A percentile compares a stretch with the other conserved stretches of the same genome.
Evolutionary conservation across 345 rosid species (phyloP).

Genomic region (Rhodamnia rubescens): DNA sequence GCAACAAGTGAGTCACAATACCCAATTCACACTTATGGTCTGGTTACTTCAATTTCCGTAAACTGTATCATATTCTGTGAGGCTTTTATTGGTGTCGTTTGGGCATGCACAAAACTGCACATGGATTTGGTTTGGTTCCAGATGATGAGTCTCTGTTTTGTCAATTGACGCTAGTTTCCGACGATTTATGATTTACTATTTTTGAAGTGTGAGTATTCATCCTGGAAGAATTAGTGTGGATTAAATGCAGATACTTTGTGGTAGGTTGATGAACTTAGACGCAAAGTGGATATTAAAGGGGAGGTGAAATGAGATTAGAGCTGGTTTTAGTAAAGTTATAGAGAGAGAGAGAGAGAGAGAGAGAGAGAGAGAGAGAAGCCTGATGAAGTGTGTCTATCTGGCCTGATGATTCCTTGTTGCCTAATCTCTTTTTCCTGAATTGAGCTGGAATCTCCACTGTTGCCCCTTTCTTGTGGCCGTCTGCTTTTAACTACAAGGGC

Average conservation of each 20-base stretch:
- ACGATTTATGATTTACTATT: neutral
- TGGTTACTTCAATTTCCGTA: neutral
- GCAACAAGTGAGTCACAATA: constrained; percentile 16
- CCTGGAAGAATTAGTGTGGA: neutral
- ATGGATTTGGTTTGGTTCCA: neutral
- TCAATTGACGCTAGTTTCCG: neutral
- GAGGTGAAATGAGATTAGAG: neutral
- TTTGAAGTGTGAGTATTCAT: neutral
- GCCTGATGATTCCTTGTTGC: neutral
- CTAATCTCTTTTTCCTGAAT: neutral
- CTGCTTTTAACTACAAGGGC: neutral
- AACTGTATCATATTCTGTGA: neutral
- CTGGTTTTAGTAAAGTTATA: neutral
- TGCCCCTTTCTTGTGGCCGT: neutral
- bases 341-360: neutral
- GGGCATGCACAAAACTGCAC: neutral
- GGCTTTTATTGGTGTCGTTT: neutral
- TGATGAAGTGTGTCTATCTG: neutral
- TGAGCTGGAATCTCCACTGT: neutral
- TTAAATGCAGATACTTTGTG: neutral
- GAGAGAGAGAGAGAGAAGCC: neutral
- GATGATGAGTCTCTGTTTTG: neutral
- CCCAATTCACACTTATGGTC: neutral
- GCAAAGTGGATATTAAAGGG: neutral
- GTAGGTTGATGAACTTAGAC: neutral